These are phyloP conservation scores for Coemansia sp. DNA, from an alignment of 192 early-diverging fungal genomes.

Conservation along the genomic window DNA sequence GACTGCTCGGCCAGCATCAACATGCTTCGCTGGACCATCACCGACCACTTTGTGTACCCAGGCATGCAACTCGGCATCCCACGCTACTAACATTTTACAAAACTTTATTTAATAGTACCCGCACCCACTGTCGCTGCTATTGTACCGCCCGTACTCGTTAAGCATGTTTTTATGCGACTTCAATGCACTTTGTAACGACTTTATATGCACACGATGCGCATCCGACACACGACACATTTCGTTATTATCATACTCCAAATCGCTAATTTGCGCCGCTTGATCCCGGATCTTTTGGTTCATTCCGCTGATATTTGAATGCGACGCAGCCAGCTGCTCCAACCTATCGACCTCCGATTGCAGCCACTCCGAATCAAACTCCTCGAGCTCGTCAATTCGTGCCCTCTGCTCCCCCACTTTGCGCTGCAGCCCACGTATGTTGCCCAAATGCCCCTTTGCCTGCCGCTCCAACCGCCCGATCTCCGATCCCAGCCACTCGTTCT, in stretches of 20 bases:
- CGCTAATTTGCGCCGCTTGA: background rate
- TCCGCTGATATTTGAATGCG: background rate
- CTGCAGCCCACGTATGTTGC: background rate
- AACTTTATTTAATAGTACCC: background rate
- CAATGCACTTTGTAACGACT: background rate
- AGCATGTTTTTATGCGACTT: background rate
- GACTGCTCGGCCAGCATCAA: slow-evolving; percentile 19
- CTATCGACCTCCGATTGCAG: background rate
- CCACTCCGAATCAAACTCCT: background rate
- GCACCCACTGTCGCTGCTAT: too few species aligned
- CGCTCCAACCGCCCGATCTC: background rate
- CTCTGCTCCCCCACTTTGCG: background rate
- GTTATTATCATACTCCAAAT: background rate
- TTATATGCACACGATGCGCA: background rate
- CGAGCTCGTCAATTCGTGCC: background rate
- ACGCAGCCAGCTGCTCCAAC: background rate
- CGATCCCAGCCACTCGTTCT: background rate
- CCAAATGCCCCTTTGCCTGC: background rate
- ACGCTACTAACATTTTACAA: slow-evolving; percentile 1
- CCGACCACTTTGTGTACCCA: slow-evolving; percentile 40
- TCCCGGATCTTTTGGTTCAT: background rate
- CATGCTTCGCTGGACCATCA: slow-evolving; percentile 27
- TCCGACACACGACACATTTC: background rate
- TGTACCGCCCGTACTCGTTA: too few species aligned
- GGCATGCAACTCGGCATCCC: slow-evolving; percentile 20